These are phyloP conservation scores for Eucalyptus microcorys DNA, from an alignment of 345 rosid genomes.

Conservation along the genomic window DNA sequence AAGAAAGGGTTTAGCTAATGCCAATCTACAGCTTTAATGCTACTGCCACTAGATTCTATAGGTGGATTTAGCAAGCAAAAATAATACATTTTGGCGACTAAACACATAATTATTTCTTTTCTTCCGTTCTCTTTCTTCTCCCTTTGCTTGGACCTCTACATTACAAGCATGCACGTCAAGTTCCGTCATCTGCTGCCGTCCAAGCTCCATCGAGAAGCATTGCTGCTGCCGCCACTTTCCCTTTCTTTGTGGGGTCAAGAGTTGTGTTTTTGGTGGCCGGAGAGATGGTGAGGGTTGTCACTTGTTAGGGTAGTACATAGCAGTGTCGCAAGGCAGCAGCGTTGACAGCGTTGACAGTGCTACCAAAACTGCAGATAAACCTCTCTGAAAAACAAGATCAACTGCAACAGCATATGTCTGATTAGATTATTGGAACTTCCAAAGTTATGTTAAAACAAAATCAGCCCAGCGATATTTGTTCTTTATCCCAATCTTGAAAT, in stretches of 20 bases:
- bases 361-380: not conserved
- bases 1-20: not conserved
- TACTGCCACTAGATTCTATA: not conserved
- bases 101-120: not conserved
- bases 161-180: not conserved
- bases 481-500: not conserved
- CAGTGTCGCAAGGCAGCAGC: not conserved
- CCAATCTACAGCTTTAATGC: not conserved
- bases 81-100: not conserved
- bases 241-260: not conserved
- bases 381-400: not conserved
- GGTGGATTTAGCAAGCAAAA: not conserved
- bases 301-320: not conserved
- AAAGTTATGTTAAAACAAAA: not conserved
- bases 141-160: not conserved
- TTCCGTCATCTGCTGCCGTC: not conserved
- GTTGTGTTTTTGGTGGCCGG: not conserved
- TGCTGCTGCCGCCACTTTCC: not conserved
- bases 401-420: not conserved
- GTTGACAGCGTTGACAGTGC: not conserved
- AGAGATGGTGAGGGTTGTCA: not conserved
- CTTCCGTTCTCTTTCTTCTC: not conserved
- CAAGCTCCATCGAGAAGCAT: not conserved
- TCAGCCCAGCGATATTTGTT: not conserved
- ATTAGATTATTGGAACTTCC: not conserved